Evolutionary conservation across 2,329 filamentous ascomycete species (phyloP), one percentile per base, ranked within the genome.

Genomic region (Venturiaceae sp.): DNA sequence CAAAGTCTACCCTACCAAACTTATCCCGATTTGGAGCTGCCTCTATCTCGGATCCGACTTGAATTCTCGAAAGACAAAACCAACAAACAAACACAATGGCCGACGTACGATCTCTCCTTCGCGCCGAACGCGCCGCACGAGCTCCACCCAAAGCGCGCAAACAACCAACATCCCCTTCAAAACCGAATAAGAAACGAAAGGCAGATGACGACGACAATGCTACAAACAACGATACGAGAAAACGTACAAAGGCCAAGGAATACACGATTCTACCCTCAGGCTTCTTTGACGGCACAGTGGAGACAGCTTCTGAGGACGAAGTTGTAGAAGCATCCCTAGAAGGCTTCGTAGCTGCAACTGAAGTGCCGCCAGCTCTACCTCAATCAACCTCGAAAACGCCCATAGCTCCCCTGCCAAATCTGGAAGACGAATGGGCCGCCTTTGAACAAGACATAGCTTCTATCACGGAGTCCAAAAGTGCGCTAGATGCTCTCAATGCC

Each of bases 341-440:
- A 19, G 55, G 41, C n/a, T 57, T 52, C 11, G 28, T 57, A 33
- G 21, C 41, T 21, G 55, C 55, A 9, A 47, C 26, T 21, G 55
- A 33, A 33, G 28, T 30, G 50, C 41, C 52, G 28, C 34, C 21
- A 37, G 47, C 37, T 54, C 56, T 47, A 36, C 57, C 53, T 9
- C 28, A 46, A 59, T 50, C n/a, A n/a, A n/a, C 44, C 13, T 30
- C 44, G 21, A 50, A n/a, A 30, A n/a, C n/a, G n/a, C 26, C 55
- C 14, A 21, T 5, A 3, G 36, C 53, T 3, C 19, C 33, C 7
- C 4, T 55, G 14, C 16, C 64, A 44, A 19, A 89, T 8, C 84
- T 92, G 68, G 89, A 95, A 66, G 83, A 86, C 57, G 88, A 94
- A 71, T 94, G 88, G 88, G 87, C 88, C 1, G 88, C 89, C 8